phyloP scores from a whole-genome alignment of 768 basidiomycete species.

The Naganishia friedmannii region DNA sequence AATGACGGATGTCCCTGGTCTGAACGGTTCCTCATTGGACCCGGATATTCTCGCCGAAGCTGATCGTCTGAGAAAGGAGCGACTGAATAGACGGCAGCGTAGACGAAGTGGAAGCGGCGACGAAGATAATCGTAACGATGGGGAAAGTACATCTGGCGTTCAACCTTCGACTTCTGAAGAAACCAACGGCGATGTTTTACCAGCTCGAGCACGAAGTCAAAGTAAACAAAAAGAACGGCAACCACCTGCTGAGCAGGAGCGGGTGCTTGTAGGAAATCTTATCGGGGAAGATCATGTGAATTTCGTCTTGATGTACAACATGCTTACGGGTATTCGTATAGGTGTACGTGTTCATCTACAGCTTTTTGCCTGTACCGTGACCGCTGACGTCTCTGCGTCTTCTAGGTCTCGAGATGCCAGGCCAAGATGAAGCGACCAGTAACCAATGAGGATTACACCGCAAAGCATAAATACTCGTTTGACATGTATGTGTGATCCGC shows the following conservation, averaged over 20 bases:
- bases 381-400: conserved; percentile 14
- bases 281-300: conserved; percentile 99
- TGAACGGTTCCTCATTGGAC: conserved; percentile 56
- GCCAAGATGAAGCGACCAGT: conserved; percentile 86
- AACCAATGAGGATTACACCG: conserved; percentile 78
- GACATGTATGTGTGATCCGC: conserved; percentile 70
- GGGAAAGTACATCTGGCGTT: neutral
- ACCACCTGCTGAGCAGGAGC: conserved; percentile 30
- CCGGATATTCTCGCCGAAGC: conserved; percentile 84
- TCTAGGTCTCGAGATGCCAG: conserved; percentile 87
- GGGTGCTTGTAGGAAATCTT: conserved; percentile 75
- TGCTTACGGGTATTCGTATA: conserved; percentile 96
- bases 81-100: conserved; percentile 65
- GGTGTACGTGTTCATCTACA: conserved; percentile 60
- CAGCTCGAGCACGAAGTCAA: conserved; percentile 13
- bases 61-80: conserved; percentile 77
- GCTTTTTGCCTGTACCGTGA: neutral
- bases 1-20: conserved; percentile 42
- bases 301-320: conserved; percentile 99
- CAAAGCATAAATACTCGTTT: conserved; percentile 91
- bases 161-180: neutral
- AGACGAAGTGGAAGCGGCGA: conserved; percentile 36
- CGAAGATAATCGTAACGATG: neutral
- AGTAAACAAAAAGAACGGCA: conserved; percentile 34
- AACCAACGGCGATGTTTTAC: conserved; percentile 15